These are phyloP conservation scores for Coriaria nepalensis DNA, from an alignment of 306 rosid species.

Conservation along the genomic window DNA sequence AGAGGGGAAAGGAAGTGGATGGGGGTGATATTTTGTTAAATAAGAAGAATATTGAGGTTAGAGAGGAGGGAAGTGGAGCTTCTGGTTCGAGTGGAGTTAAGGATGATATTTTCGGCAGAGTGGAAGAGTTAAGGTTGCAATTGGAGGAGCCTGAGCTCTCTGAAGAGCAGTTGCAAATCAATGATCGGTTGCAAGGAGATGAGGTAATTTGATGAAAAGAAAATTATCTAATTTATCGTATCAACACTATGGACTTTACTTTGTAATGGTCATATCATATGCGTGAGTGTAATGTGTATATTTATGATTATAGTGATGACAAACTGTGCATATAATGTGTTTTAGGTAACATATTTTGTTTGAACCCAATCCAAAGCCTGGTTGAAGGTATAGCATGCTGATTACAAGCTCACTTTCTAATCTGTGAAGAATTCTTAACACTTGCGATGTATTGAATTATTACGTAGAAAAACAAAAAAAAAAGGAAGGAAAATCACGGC, in stretches of 20 bases:
- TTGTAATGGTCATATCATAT: slow-evolving; percentile 4
- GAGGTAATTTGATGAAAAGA: slow-evolving; percentile 39
- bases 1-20: background rate
- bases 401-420: too few relatives aligned
- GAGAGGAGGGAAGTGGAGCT: slow-evolving; percentile 4
- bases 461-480: too few relatives aligned
- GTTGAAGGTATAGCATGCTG: too few relatives aligned
- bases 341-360: too few relatives aligned
- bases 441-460: too few relatives aligned
- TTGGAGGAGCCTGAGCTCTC: slow-evolving; percentile 38
- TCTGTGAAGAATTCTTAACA: too few relatives aligned
- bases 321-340: too few relatives aligned
- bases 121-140: slow-evolving; percentile 25
- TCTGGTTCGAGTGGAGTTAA: slow-evolving; percentile 17
- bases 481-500: too few relatives aligned
- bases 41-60: slow-evolving; percentile 4
- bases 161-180: slow-evolving; percentile 42
- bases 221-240: background rate
- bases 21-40: background rate
- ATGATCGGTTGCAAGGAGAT: slow-evolving; percentile 67
- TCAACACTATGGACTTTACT: too few relatives aligned
- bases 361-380: too few relatives aligned
- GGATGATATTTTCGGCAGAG: slow-evolving; percentile 22
- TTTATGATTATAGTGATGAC: too few relatives aligned
- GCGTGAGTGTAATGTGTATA: too few relatives aligned